Conservation (phyloP, 2,329 filamentous ascomycete species). For the Hypoxylon sp. region DNA sequence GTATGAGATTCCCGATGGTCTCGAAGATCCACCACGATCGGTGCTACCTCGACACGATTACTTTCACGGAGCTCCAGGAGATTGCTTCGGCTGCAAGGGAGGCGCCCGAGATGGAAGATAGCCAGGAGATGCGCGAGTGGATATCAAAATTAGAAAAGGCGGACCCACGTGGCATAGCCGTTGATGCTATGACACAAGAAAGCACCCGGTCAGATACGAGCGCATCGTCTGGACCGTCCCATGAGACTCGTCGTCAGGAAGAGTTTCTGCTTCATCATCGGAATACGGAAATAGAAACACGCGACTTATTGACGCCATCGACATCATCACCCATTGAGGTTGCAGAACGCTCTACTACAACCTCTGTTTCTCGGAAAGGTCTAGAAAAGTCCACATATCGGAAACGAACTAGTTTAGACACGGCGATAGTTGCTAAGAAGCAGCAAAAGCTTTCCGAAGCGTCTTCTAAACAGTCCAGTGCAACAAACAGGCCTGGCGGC, state of each 20-base stretch:
- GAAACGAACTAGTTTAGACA: conserved; percentile 24
- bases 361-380: neutral
- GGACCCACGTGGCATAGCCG: conserved; percentile 58
- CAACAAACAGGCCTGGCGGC: neutral
- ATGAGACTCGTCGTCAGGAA: conserved; percentile 7
- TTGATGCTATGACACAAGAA: conserved; percentile 60
- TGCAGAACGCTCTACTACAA: neutral
- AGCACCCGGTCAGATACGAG: conserved; percentile 52
- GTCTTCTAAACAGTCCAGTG: conserved; percentile 2
- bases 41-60: conserved; percentile 73
- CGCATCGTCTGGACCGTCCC: conserved; percentile 37
- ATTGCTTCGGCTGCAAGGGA: conserved; percentile 70
- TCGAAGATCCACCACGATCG: conserved; percentile 83
- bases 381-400: neutral
- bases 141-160: conserved; percentile 68
- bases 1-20: conserved; percentile 80
- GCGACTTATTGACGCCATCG: conserved; percentile 14
- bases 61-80: conserved; percentile 76
- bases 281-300: neutral
- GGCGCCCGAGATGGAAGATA: conserved; percentile 63
- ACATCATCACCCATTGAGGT: conserved; percentile 23
- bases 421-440: conserved; percentile 16
- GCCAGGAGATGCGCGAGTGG: conserved; percentile 72
- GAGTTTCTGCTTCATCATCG: neutral
- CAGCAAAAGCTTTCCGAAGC: conserved; percentile 18